Conservation (phyloP, 2,329 filamentous ascomycete species). For the Exophiala dermatitidis region DNA sequence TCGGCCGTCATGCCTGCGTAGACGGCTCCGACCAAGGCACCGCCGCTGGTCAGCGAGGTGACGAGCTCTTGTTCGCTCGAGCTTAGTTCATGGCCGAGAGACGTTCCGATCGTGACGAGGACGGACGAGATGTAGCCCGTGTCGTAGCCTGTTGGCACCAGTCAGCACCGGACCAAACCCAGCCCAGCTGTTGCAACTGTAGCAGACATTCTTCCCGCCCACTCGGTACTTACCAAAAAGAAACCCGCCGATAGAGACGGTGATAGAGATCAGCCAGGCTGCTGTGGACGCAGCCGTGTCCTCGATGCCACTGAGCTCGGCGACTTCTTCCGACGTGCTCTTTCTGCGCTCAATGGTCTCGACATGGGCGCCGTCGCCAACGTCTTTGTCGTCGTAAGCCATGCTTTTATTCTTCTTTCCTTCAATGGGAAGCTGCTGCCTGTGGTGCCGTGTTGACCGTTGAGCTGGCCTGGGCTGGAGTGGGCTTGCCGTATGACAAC, state of each 20-base stretch:
- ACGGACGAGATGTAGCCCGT: slow-evolving; percentile 57
- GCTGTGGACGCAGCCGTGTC: slow-evolving; percentile 39
- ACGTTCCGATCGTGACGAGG: slow-evolving; percentile 48
- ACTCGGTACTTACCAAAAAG: slow-evolving; percentile 42
- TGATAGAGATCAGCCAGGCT: slow-evolving; percentile 50
- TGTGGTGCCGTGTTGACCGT: too few relatives aligned
- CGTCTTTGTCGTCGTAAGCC: too few relatives aligned
- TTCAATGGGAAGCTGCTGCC: too few relatives aligned
- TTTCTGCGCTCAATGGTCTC: not conserved
- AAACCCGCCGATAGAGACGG: slow-evolving; percentile 52
- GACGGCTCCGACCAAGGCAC: slow-evolving; percentile 50
- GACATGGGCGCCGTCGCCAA: slow-evolving; percentile 47
- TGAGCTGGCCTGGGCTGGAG: too few relatives aligned
- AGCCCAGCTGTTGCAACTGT: too few relatives aligned
- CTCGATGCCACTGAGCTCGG: slow-evolving; percentile 31
- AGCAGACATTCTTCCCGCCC: too few relatives aligned
- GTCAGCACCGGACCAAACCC: too few relatives aligned
- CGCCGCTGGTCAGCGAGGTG: slow-evolving; percentile 51
- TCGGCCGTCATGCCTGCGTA: slow-evolving; percentile 48
- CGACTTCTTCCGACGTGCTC: slow-evolving; percentile 16
- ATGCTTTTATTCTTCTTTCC: too few relatives aligned
- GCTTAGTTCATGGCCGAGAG: slow-evolving; percentile 44
- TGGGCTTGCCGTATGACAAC: too few relatives aligned
- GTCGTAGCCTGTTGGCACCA: slow-evolving; percentile 42
- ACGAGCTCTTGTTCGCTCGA: slow-evolving; percentile 52